Conservation (phyloP, 257 asterid species). For the Nicotiana otophora region DNA sequence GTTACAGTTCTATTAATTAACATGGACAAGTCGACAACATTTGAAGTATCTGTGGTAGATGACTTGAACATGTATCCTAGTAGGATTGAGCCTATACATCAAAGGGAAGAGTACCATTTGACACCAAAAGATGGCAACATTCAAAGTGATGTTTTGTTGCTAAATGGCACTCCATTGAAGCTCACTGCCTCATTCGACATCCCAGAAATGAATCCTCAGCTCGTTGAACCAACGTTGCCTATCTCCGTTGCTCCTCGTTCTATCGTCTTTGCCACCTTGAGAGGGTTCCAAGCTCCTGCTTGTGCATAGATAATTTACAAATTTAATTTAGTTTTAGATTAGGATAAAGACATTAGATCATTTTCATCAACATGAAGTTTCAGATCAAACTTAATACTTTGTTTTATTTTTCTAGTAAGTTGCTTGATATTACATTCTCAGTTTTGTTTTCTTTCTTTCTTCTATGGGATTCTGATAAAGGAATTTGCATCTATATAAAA, state of each 20-base stretch:
- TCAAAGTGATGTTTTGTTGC: conserved; percentile 54
- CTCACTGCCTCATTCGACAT: conserved; percentile 50
- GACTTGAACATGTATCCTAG: conserved; percentile 22
- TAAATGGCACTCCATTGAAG: conserved; percentile 60
- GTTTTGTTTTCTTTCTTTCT: neutral
- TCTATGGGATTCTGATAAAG: neutral
- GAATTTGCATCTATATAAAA: neutral
- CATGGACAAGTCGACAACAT: conserved; percentile 63
- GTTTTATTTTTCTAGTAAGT: neutral
- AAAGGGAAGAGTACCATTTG: conserved; percentile 73
- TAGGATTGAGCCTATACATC: neutral
- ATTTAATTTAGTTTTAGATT: neutral
- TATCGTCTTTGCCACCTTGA: conserved; percentile 45
- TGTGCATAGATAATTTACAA: conserved; percentile 36
- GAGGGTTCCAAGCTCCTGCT: conserved; percentile 62
- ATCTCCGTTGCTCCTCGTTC: conserved; percentile 47
- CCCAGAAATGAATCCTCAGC: conserved; percentile 45
- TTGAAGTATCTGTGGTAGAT: conserved; percentile 31
- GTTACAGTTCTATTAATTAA: conserved; percentile 59
- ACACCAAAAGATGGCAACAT: conserved; percentile 66
- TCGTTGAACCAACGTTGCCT: conserved; percentile 40
- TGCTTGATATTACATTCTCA: neutral
- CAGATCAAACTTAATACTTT: neutral
- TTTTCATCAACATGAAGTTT: neutral
- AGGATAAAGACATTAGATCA: neutral